Percentiles rank a stretch among this genome's conserved stretches.
phyloP scores from a whole-genome alignment of 768 basidiomycete genomes.

The Coprinellus micaceus region DNA sequence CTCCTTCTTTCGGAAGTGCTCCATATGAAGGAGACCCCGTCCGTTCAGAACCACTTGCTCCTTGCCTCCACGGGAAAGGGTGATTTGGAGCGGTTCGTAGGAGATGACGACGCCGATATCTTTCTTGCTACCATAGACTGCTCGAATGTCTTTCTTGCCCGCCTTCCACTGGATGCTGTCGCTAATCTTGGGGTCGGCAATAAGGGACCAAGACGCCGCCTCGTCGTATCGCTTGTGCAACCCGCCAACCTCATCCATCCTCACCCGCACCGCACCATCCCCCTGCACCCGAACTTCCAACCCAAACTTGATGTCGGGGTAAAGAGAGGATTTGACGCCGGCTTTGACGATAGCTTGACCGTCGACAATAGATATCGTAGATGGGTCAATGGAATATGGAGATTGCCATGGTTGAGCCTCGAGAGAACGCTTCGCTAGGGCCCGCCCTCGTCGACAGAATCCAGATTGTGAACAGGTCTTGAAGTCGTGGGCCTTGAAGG shows the following conservation, averaged over 20 bases:
- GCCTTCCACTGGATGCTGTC: slow-evolving; percentile 59
- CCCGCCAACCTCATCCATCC: slow-evolving; percentile 86
- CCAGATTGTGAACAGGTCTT: slow-evolving; percentile 93
- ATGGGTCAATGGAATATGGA: slow-evolving; percentile 75
- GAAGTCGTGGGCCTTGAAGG: slow-evolving; percentile 83
- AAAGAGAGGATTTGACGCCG: slow-evolving; percentile 72
- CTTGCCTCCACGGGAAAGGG: slow-evolving; percentile 67
- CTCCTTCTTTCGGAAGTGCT: slow-evolving; percentile 84
- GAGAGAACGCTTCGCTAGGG: slow-evolving; percentile 69
- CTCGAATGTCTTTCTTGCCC: slow-evolving; percentile 61
- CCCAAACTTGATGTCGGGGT: slow-evolving; percentile 78
- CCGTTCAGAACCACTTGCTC: slow-evolving; percentile 90
- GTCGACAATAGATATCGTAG: slow-evolving; percentile 48
- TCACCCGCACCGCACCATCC: slow-evolving; percentile 85
- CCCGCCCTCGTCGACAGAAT: slow-evolving; percentile 87
- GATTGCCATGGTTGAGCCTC: slow-evolving; percentile 69
- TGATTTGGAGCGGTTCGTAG: slow-evolving; percentile 74
- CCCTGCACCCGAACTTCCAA: slow-evolving; percentile 82
- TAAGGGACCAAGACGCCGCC: slow-evolving; percentile 84
- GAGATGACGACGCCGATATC: slow-evolving; percentile 64
- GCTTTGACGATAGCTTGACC: slow-evolving; percentile 67
- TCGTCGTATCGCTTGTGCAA: slow-evolving; percentile 87
- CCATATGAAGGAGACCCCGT: slow-evolving; percentile 90
- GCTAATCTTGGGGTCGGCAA: slow-evolving; percentile 65
- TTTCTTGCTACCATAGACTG: slow-evolving; percentile 60